These are phyloP conservation scores for Leucogyrophana mollusca DNA, from an alignment of 768 basidiomycete genomes.

Conservation along the genomic window DNA sequence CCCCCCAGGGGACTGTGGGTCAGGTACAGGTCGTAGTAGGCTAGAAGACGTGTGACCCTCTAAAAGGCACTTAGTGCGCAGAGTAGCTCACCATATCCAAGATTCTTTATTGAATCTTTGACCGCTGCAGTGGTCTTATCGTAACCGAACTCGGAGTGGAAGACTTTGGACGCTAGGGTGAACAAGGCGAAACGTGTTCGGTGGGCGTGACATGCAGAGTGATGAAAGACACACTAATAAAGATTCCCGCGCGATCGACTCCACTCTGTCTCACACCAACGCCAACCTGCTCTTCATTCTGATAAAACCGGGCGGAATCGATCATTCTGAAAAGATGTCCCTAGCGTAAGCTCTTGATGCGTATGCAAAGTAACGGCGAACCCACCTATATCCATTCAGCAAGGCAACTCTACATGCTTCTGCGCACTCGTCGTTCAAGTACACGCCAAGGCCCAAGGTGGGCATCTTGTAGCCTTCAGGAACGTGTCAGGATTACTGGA, in stretches of 20 bases:
- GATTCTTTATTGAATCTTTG: conserved; percentile 49
- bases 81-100: conserved; percentile 46
- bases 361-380: neutral
- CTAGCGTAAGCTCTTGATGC: neutral
- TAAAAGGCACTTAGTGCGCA: neutral
- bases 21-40: conserved; percentile 65
- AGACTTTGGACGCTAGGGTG: conserved; percentile 8
- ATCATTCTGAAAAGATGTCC: conserved; percentile 24
- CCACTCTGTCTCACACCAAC: conserved; percentile 51
- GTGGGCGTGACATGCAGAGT: neutral
- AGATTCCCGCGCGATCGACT: conserved; percentile 49
- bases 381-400: conserved; percentile 8
- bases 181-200: neutral
- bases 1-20: conserved; percentile 67
- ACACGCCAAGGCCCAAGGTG: conserved; percentile 13
- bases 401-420: conserved; percentile 10
- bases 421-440: conserved; percentile 6
- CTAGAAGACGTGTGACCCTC: conserved; percentile 27
- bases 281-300: conserved; percentile 56
- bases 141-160: conserved; percentile 27
- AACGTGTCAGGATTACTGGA: neutral
- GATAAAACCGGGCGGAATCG: conserved; percentile 63
- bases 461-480: conserved; percentile 12
- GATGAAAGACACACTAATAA: conserved; percentile 50
- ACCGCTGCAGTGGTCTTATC: conserved; percentile 52